Conservation (phyloP, 2,329 filamentous ascomycete genomes). For the Fusarium nanum region DNA sequence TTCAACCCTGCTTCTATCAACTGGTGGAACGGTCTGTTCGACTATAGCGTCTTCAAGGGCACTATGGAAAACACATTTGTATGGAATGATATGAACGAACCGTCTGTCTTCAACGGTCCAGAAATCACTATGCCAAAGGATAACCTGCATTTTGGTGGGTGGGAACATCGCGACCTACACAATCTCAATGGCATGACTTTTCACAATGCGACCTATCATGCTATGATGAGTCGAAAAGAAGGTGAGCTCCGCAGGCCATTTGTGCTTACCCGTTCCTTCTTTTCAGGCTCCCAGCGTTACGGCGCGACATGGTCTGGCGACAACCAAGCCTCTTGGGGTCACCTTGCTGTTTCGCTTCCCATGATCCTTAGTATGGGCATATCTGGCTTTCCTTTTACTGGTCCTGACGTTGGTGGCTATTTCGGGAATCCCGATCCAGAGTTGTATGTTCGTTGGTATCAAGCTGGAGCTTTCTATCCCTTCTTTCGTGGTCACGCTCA, state of each 20-base stretch:
- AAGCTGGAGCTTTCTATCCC: constrained; percentile 94
- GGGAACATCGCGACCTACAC: constrained; percentile 97
- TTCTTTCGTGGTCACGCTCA: constrained; percentile 98
- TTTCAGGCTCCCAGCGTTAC: constrained; percentile 86
- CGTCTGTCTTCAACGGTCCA: constrained; percentile 97
- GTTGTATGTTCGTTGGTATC: constrained; percentile 93
- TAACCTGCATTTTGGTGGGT: constrained; percentile 89
- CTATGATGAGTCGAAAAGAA: constrained; percentile 84
- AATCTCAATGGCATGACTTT: constrained; percentile 96
- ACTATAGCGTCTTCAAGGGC: constrained; percentile 88
- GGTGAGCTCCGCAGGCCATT: constrained; percentile 89
- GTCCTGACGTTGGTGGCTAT: constrained; percentile 96
- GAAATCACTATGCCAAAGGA: constrained; percentile 99
- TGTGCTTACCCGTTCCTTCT: constrained; percentile 92
- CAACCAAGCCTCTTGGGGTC: constrained; percentile 93
- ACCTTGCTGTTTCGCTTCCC: constrained; percentile 87
- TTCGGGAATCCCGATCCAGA: constrained; percentile 97
- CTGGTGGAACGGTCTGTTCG: constrained; percentile 93
- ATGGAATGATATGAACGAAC: constrained; percentile 99
- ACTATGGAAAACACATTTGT: constrained; percentile 88
- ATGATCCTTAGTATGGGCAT: constrained; percentile 96
- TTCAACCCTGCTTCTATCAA: constrained; percentile 92
- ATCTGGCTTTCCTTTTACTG: constrained; percentile 91
- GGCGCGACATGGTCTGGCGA: constrained; percentile 99
- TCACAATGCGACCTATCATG: constrained; percentile 94